Conservation (phyloP, 164 flowering plant genomes). For the Tetracentron sinense region DNA sequence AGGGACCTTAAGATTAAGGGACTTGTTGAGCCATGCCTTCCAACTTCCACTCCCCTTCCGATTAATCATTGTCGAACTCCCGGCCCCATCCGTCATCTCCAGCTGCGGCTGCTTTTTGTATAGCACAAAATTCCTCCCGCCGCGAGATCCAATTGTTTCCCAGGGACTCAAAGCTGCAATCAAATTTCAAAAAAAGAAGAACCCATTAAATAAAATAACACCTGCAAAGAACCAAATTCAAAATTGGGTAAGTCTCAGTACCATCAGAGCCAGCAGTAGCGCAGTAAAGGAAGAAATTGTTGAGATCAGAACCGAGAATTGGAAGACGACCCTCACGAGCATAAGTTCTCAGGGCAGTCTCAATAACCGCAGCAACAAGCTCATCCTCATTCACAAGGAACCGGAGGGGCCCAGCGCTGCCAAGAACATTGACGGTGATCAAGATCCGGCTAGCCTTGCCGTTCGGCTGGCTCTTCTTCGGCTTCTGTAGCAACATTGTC, state of each 20-base stretch:
- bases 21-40: slow-evolving; percentile 50
- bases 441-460: slow-evolving; percentile 40
- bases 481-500: slow-evolving; percentile 33
- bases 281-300: slow-evolving; percentile 50
- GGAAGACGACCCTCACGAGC: slow-evolving; percentile 67
- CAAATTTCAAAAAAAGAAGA: neutral
- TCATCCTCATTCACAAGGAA: slow-evolving; percentile 51
- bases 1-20: slow-evolving; percentile 30
- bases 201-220: neutral
- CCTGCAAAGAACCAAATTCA: neutral
- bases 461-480: slow-evolving; percentile 31
- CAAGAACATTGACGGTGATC: slow-evolving; percentile 50
- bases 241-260: slow-evolving; percentile 13
- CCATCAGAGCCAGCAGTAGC: slow-evolving; percentile 53
- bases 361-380: slow-evolving; percentile 39
- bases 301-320: slow-evolving; percentile 39
- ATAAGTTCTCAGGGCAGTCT: slow-evolving; percentile 44
- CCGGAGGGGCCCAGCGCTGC: slow-evolving; percentile 63
- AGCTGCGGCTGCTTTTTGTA: slow-evolving; percentile 48
- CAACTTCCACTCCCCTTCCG: slow-evolving; percentile 30
- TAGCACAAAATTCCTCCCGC: slow-evolving; percentile 60
- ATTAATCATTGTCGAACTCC: neutral
- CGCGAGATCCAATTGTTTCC: slow-evolving; percentile 54
- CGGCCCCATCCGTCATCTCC: slow-evolving; percentile 24
- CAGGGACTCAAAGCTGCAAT: slow-evolving; percentile 53